These are phyloP conservation scores for Neofusicoccum cordaticola DNA, from an alignment of 2,329 filamentous ascomycete species.

Conservation along the genomic window DNA sequence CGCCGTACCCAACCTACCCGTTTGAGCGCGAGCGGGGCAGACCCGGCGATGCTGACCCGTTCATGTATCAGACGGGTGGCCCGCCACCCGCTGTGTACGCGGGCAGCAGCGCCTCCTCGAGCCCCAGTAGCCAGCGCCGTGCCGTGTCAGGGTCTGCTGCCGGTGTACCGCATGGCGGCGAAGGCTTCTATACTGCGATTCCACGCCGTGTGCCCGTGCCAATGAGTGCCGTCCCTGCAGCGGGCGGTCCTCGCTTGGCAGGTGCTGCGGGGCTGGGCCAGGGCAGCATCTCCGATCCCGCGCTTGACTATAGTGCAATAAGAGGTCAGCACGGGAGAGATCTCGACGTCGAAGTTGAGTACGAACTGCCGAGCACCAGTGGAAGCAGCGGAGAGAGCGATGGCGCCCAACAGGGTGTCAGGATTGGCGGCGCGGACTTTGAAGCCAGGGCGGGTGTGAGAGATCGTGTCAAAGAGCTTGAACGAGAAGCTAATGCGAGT, in stretches of 20 bases:
- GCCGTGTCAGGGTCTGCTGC: conserved; percentile 19
- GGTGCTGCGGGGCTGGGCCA: not conserved
- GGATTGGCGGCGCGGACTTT: not conserved
- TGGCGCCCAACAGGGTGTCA: not conserved
- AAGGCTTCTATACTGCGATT: conserved; percentile 29
- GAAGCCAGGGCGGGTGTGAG: not conserved
- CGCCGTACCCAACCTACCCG: conserved; percentile 25
- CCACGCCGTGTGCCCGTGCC: conserved; percentile 38
- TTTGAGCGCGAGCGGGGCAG: conserved; percentile 19
- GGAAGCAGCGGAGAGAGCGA: conserved; percentile 14
- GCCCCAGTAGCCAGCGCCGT: conserved; percentile 27
- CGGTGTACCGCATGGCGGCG: conserved; percentile 19
- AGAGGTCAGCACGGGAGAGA: not conserved
- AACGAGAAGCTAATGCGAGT: conserved; percentile 6
- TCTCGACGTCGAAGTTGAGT: conserved; percentile 12
- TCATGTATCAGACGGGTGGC: conserved; percentile 24
- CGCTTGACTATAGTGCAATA: not conserved
- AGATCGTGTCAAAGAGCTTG: not conserved
- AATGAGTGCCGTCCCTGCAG: not conserved
- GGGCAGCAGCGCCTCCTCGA: conserved; percentile 19
- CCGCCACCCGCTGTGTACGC: conserved; percentile 28
- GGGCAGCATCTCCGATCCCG: conserved; percentile 1
- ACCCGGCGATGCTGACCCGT: conserved; percentile 20
- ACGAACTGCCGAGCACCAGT: conserved; percentile 1
- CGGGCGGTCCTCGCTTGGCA: not conserved